Base-by-base conservation (phyloP, 768 basidiomycete species). In the Lyophyllum semitale region DNA sequence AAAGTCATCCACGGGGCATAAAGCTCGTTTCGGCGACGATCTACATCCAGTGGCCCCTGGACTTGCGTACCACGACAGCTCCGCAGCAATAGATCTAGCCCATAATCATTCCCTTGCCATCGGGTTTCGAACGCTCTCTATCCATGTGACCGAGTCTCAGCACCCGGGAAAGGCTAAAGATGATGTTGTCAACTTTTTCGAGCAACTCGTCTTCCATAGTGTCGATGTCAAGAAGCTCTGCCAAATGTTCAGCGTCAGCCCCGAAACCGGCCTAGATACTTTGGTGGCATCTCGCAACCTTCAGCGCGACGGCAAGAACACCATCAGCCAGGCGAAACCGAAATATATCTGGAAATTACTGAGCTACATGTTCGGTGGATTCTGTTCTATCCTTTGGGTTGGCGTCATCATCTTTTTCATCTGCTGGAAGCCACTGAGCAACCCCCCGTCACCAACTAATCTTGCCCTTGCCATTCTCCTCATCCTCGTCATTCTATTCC, bases 81-180 rank as follows among this genome's bases (percentile, higher is more conserved):
- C 53, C 18, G n/a, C 46, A 3, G 4, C 37, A n/a, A n/a, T n/a
- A n/a, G n/a, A n/a, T 2, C 6, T 22, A 26, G 26, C 42, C 33
- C 84, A 0, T 18, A 49, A 57, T 8, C 58, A 42, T 22, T 59
- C 61, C 9, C 45, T 58, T 20, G n/a, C 61, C 61, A 63, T 63
- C 38, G 59, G 56, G 27, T 63, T 63, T 32, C 61, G 61, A 27
- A 63, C 61, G 3, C 61, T 63, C 44, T 63, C 61, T 18, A 63
- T 63, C 33, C 61, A 63, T 5, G 59, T 63, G 26, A 58, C 55
- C 18, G 59, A 63, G 23, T 55, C 59, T 17, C 55, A 58, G 43
- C 48, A 44, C 20, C 42, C 45, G 1, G 51, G 43, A 42, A 55
- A 44, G 42, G 18, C 33, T 11, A 47, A 51, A 12, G 47, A 51